phyloP scores from a whole-genome alignment of 306 rosid species.

The Betula pendula region DNA sequence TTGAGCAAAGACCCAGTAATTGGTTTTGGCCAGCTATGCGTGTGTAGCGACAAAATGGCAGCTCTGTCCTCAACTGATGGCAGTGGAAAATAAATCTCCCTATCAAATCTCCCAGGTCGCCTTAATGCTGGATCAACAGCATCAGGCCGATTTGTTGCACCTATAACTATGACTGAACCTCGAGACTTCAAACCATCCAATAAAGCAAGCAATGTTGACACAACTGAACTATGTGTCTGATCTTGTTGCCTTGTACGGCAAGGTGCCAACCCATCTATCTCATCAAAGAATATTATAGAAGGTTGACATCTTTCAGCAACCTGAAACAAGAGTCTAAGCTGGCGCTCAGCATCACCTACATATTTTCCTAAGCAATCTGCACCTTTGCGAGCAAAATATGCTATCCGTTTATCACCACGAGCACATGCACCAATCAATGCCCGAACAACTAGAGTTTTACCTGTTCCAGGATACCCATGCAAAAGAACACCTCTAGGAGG shows the following conservation, averaged over 20 bases:
- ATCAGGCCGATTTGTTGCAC: constrained; percentile 98
- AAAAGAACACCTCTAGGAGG: constrained; percentile 98
- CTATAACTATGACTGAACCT: constrained; percentile 96
- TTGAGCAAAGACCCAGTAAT: constrained; percentile 69
- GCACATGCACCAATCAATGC: constrained; percentile 98
- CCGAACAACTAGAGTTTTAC: constrained; percentile 92
- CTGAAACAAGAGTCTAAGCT: constrained; percentile 90
- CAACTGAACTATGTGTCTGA: constrained; percentile 98
- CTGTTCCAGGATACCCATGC: constrained; percentile 99
- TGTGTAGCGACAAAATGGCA: constrained; percentile 92
- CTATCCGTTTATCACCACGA: constrained; percentile 83
- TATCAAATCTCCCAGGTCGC: constrained; percentile 95
- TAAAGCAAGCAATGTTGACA: constrained; percentile 95
- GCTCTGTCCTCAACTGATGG: constrained; percentile 92
- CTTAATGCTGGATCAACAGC: constrained; percentile 96
- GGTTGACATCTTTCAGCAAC: constrained; percentile 99
- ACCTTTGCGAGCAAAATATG: constrained; percentile 98
- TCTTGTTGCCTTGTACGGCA: constrained; percentile 88
- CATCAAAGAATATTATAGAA: constrained; percentile 96
- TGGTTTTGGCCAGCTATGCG: constrained; percentile 94
- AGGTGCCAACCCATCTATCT: constrained; percentile 99
- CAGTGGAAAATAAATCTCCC: constrained; percentile 95
- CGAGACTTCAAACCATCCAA: constrained; percentile 95
- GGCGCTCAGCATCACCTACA: constrained; percentile 99
- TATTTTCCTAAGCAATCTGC: constrained; percentile 99